Percentiles rank a stretch among this genome's conserved stretches.
Evolutionary conservation across 2,329 filamentous ascomycete species (phyloP).

Genomic region (Pestalotiopsis fici): DNA sequence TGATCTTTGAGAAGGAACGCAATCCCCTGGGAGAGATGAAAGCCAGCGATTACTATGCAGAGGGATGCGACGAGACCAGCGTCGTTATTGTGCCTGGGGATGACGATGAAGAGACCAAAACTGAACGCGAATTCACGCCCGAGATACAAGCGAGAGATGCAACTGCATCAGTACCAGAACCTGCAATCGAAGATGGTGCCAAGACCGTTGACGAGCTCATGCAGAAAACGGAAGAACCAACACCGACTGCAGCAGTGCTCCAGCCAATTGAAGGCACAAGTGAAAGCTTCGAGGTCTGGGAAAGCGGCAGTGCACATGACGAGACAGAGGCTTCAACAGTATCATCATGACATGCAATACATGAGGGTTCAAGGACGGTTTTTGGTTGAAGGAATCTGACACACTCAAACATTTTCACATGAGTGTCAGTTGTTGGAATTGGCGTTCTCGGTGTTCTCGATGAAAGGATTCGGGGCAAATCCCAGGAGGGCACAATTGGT

Average conservation of each 20-base stretch:
- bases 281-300: slow-evolving; percentile 69
- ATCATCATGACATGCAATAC: slow-evolving; percentile 1
- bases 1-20: slow-evolving; percentile 65
- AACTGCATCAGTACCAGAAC: slow-evolving; percentile 32
- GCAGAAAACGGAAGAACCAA: slow-evolving; percentile 33
- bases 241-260: slow-evolving; percentile 48
- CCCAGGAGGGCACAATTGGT: background rate
- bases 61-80: slow-evolving; percentile 64
- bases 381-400: background rate
- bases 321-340: slow-evolving; percentile 40
- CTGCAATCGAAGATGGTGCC: slow-evolving; percentile 17
- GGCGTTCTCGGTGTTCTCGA: background rate
- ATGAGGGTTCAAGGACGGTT: background rate
- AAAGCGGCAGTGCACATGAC: slow-evolving; percentile 66
- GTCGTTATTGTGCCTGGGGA: slow-evolving; percentile 65
- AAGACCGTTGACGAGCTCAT: slow-evolving; percentile 38
- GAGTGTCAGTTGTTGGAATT: slow-evolving; percentile 2
- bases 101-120: slow-evolving; percentile 43
- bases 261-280: slow-evolving; percentile 59
- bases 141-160: slow-evolving; percentile 30
- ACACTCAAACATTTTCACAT: slow-evolving; percentile 12
- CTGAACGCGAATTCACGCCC: slow-evolving; percentile 24
- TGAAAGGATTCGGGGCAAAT: background rate
- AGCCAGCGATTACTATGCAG: slow-evolving; percentile 66
- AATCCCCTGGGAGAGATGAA: slow-evolving; percentile 68